Evolutionary conservation across 345 rosid species (phyloP), one percentile per base, ranked within the genome.

Genomic region (Eucalyptus caleyi): DNA sequence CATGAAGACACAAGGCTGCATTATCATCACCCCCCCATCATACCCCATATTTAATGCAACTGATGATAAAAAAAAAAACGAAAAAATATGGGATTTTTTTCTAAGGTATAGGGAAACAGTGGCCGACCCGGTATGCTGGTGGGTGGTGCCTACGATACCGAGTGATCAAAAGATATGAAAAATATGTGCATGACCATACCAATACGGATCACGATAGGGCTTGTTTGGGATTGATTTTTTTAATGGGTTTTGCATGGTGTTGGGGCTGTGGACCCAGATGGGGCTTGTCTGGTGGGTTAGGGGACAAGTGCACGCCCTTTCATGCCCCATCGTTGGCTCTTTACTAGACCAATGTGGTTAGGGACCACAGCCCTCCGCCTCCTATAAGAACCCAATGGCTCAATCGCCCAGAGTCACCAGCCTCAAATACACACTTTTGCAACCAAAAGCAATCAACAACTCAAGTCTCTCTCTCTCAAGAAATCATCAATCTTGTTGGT

Each of bases 261-360:
- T n/a, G 87, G 87, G 87, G 87, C 53, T 87, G 88, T 54, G 67
- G 72, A 62, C 32, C 72, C 49, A 87, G 67, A 87, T 59, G 80
- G 88, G 59, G 83, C 67, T 89, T 89, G 91, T 87, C 89, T 44
- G 91, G 83, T 30, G 86, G 56, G 69, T 50, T 51, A 42, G 89
- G 91, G 89, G 88, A 86, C 91, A 89, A 67, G 50, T 1, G 88
- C 91, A 89, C 91, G 89, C 89, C 60, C 91, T 56, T 81, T 87
- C 91, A 54, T 87, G 89, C 59, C 91, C 91, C 91, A 87, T 53
- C 47, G 91, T 87, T 87, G 89, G 72, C 91, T 89, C 89, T 89
- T 89, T 89, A 87, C 67, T 53, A 87, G 88, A 89, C 91, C 91
- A 87, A 19, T 89, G 62, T 45, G 87, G 53, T 87, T 77, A n/a